phyloP scores from a whole-genome alignment of 164 flowering plant species.

The Vitis rupestris region DNA sequence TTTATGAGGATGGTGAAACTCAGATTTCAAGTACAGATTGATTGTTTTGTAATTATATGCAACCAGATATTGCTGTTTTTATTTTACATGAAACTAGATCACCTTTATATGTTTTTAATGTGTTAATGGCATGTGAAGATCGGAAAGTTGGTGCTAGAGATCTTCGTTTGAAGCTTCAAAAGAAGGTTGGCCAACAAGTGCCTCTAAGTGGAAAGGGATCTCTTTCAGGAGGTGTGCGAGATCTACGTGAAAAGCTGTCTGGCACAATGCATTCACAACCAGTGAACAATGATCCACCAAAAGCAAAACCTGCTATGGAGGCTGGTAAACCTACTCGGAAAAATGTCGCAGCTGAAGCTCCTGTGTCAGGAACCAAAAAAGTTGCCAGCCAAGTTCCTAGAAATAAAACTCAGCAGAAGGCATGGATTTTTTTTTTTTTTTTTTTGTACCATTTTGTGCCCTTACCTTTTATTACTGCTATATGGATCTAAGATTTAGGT shows the following conservation, averaged over 20 bases:
- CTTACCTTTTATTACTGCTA: not conserved
- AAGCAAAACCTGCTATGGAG: slow-evolving; percentile 32
- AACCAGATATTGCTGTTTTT: slow-evolving; percentile 8
- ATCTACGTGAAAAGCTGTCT: slow-evolving; percentile 88
- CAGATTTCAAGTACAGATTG: slow-evolving; percentile 61
- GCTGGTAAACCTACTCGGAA: slow-evolving; percentile 48
- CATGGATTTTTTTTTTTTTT: slow-evolving; percentile 11
- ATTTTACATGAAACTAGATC: slow-evolving; percentile 4
- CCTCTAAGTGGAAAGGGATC: slow-evolving; percentile 47
- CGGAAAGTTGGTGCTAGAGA: slow-evolving; percentile 62
- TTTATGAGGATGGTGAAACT: slow-evolving; percentile 46
- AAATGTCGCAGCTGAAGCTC: slow-evolving; percentile 41
- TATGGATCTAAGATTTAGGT: not conserved
- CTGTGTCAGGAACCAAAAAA: slow-evolving; percentile 41
- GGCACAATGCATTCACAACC: slow-evolving; percentile 65
- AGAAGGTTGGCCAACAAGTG: slow-evolving; percentile 45
- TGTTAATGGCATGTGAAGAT: slow-evolving; percentile 41
- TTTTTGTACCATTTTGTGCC: not conserved
- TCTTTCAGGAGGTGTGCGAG: slow-evolving; percentile 47
- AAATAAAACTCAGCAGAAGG: slow-evolving; percentile 66
- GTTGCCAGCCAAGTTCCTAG: slow-evolving; percentile 33
- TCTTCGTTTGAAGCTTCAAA: slow-evolving; percentile 89
- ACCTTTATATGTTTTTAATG: slow-evolving; percentile 20
- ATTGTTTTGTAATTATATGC: slow-evolving; percentile 4
- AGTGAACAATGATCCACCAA: slow-evolving; percentile 41